phyloP scores from a whole-genome alignment of 2,329 filamentous ascomycete genomes.

The Fusarium foetens region DNA sequence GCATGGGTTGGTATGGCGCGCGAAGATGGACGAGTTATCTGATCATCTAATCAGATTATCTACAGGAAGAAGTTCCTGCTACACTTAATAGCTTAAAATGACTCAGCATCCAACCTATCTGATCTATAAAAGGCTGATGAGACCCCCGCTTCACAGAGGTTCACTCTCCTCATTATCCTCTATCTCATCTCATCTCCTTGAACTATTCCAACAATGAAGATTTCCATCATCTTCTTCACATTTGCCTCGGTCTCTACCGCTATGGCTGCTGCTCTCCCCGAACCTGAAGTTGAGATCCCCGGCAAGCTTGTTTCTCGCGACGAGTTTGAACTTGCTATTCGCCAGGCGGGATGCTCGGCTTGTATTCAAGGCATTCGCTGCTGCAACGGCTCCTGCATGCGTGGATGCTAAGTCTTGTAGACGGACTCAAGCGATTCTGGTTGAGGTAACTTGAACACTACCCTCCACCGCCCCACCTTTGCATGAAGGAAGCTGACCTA shows the following conservation, averaged over 20 bases:
- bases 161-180: neutral
- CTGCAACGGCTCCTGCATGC: neutral
- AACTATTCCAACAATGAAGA: neutral
- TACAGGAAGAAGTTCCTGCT: rapidly evolving
- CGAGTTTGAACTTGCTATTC: neutral
- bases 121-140: neutral
- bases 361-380: neutral
- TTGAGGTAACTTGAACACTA: too few relatives aligned
- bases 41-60: neutral
- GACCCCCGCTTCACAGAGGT: rapidly evolving
- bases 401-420: neutral
- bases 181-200: too few relatives aligned
- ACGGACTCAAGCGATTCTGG: neutral
- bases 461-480: neutral
- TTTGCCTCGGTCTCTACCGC: neutral
- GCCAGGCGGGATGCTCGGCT: neutral
- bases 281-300: neutral
- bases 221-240: neutral
- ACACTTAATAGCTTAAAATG: rapidly evolving
- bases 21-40: neutral
- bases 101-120: rapidly evolving
- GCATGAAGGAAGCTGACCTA: neutral
- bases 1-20: neutral
- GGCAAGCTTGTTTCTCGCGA: neutral
- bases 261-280: neutral